Evolutionary conservation across 2,329 filamentous ascomycete genomes (phyloP).

Genomic region (Neocatenulostroma microsporum): DNA sequence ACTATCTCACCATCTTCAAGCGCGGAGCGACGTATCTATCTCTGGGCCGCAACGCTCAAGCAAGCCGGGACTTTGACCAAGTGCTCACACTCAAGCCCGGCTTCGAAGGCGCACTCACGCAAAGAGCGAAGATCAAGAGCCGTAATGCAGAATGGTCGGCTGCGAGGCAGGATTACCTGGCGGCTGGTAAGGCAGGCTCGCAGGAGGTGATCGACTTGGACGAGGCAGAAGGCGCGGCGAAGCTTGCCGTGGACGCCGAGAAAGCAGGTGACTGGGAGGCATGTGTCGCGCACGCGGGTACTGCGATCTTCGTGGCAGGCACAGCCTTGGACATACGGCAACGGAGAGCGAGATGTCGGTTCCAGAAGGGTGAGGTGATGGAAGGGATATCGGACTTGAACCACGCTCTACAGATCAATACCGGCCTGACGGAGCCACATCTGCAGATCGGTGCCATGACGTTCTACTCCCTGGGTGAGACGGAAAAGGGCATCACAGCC

Average conservation of each 20-base stretch:
- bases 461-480: slow-evolving; percentile 79
- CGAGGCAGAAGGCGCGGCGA: slow-evolving; percentile 42
- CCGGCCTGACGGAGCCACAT: slow-evolving; percentile 70
- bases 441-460: slow-evolving; percentile 83
- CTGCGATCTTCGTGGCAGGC: slow-evolving; percentile 75
- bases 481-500: slow-evolving; percentile 71
- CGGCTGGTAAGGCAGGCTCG: slow-evolving; percentile 55
- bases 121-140: slow-evolving; percentile 71
- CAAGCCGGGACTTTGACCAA: slow-evolving; percentile 81
- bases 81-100: slow-evolving; percentile 80
- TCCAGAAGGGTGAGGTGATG: slow-evolving; percentile 79
- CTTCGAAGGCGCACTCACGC: slow-evolving; percentile 84
- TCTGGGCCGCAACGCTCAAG: slow-evolving; percentile 71
- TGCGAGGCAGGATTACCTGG: slow-evolving; percentile 66
- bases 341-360: slow-evolving; percentile 71
- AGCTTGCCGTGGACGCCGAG: slow-evolving; percentile 46
- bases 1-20: slow-evolving; percentile 93
- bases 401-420: slow-evolving; percentile 77
- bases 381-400: slow-evolving; percentile 81
- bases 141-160: slow-evolving; percentile 65
- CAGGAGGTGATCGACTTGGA: slow-evolving; percentile 56
- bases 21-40: slow-evolving; percentile 92
- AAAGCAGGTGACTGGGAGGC: slow-evolving; percentile 71
- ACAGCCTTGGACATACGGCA: slow-evolving; percentile 66
- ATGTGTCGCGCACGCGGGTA: slow-evolving; percentile 72